Conservation (phyloP, 176 grass and related monocot species). For the Avena sativa region DNA sequence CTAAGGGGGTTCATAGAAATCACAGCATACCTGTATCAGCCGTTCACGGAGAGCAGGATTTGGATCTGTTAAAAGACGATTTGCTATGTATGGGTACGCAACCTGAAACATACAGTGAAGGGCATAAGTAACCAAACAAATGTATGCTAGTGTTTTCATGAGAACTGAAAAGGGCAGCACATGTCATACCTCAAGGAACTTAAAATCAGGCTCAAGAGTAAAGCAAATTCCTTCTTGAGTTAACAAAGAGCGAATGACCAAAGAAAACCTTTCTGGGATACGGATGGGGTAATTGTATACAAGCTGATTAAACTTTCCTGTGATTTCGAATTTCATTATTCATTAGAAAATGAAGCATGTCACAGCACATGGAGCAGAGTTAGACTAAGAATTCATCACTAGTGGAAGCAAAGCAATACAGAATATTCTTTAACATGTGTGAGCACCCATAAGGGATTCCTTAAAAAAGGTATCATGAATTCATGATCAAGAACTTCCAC, state of each 20-base stretch:
- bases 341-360: conserved; percentile 31
- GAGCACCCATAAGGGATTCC: conserved; percentile 9
- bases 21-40: conserved; percentile 77
- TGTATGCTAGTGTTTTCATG: neutral
- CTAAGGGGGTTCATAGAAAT: conserved; percentile 24
- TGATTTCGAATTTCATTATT: conserved; percentile 40
- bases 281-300: conserved; percentile 97
- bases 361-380: conserved; percentile 24
- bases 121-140: conserved; percentile 25
- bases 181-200: conserved; percentile 92
- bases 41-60: conserved; percentile 96
- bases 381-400: conserved; percentile 34
- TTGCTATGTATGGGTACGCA: conserved; percentile 96
- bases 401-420: conserved; percentile 7
- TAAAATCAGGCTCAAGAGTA: conserved; percentile 88
- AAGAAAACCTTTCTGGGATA: conserved; percentile 96
- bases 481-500: conserved; percentile 18
- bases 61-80: conserved; percentile 95
- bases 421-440: conserved; percentile 24
- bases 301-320: conserved; percentile 99
- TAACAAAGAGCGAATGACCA: conserved; percentile 97
- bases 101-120: conserved; percentile 61
- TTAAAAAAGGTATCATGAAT: neutral
- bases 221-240: conserved; percentile 99
- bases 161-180: conserved; percentile 24